A percentile compares a stretch with the other conserved stretches of the same genome.
These are phyloP conservation scores for Coemansia sp. DNA, from an alignment of 192 early-diverging fungal genomes.

Conservation along the genomic window DNA sequence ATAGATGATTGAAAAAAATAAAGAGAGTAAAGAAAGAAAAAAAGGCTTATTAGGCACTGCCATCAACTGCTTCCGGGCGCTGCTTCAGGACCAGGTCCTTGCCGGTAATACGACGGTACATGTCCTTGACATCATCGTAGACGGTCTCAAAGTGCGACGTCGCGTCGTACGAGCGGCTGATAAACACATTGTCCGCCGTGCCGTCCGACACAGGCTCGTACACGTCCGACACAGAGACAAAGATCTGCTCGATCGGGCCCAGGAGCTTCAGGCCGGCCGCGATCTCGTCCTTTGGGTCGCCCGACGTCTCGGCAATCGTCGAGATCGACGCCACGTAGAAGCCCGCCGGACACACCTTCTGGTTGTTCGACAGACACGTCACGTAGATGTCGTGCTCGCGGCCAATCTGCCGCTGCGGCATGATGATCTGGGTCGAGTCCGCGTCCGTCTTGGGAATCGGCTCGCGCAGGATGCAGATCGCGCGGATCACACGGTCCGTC, in stretches of 20 bases:
- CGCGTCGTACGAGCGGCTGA: constrained; percentile 96
- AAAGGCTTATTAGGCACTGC: constrained; percentile 12
- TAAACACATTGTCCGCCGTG: constrained; percentile 76
- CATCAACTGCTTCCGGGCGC: constrained; percentile 28
- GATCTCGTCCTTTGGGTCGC: constrained; percentile 87
- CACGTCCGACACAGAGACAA: constrained; percentile 80
- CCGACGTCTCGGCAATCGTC: constrained; percentile 88
- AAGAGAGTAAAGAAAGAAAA: constrained; percentile 8
- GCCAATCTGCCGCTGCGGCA: constrained; percentile 96
- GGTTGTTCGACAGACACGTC: constrained; percentile 81
- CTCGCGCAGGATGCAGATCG: constrained; percentile 91
- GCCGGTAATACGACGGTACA: constrained; percentile 83
- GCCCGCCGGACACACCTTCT: constrained; percentile 90
- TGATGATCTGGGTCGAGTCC: constrained; percentile 93
- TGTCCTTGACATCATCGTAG: constrained; percentile 91
- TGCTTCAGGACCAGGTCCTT: constrained; percentile 75
- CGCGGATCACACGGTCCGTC: constrained; percentile 85
- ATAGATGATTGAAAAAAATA: no score
- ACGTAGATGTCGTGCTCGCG: constrained; percentile 97
- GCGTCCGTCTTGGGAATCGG: constrained; percentile 87
- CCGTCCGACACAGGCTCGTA: constrained; percentile 89
- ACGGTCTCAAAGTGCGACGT: constrained; percentile 99
- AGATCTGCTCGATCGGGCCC: constrained; percentile 89
- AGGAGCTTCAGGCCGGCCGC: constrained; percentile 84
- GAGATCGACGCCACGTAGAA: constrained; percentile 95